Conservation (phyloP, 352 stramenopile genomes). For the Phytophthora foliorum region DNA sequence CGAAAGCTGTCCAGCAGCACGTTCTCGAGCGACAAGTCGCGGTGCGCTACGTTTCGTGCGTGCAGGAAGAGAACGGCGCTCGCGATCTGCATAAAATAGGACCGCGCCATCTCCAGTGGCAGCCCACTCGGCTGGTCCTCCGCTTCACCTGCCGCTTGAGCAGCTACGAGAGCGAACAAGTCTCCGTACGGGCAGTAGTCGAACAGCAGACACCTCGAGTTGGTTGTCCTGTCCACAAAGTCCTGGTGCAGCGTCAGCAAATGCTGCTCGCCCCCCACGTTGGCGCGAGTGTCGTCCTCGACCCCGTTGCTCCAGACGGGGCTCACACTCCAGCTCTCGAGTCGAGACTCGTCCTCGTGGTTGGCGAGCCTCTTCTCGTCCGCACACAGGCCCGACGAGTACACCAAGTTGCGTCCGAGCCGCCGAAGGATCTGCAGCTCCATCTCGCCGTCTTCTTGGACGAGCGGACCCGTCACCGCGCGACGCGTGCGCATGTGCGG, state of each 20-base stretch:
- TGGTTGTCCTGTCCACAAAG: conserved; percentile 56
- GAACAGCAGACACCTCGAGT: conserved; percentile 67
- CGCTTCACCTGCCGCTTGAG: conserved; percentile 5
- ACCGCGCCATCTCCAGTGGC: conserved; percentile 35
- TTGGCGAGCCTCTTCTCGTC: conserved; percentile 5
- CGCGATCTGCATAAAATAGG: conserved; percentile 61
- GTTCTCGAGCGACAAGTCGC: conserved; percentile 77
- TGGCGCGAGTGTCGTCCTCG: neutral
- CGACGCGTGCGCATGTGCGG: conserved; percentile 57
- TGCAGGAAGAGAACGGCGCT: conserved; percentile 63
- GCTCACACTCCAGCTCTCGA: conserved; percentile 37
- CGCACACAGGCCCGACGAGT: neutral
- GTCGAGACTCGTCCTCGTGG: neutral
- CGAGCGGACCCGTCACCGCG: conserved; percentile 47
- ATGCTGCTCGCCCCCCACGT: conserved; percentile 34
- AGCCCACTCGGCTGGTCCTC: conserved; percentile 19
- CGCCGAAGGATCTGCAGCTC: conserved; percentile 56
- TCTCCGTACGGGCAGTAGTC: conserved; percentile 72
- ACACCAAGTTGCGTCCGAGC: conserved; percentile 46
- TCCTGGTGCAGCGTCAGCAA: conserved; percentile 59
- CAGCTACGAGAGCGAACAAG: conserved; percentile 53
- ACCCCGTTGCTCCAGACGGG: conserved; percentile 37
- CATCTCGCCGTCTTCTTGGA: conserved; percentile 54
- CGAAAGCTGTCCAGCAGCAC: conserved; percentile 57
- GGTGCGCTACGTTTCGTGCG: conserved; percentile 60